phyloP scores from a whole-genome alignment of 169 alveolate species.

The Haemoproteus tartakovskyi region DNA sequence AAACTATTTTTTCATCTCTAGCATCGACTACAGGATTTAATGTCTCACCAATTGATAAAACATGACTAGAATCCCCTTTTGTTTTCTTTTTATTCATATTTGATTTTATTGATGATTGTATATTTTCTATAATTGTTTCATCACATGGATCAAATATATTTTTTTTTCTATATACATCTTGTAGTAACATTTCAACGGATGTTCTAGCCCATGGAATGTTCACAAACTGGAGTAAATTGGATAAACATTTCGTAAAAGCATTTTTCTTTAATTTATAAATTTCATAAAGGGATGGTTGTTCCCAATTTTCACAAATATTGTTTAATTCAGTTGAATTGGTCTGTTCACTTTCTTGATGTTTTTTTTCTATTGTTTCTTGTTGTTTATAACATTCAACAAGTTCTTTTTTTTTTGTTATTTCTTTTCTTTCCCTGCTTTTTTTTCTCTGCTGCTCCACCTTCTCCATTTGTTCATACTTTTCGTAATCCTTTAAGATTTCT shows the following conservation, averaged over 20 bases:
- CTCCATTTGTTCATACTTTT: slow-evolving; percentile 16
- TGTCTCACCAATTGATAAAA: slow-evolving; percentile 61
- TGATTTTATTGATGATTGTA: slow-evolving; percentile 28
- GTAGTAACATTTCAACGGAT: slow-evolving; percentile 70
- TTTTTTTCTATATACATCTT: slow-evolving; percentile 69
- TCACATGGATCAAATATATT: slow-evolving; percentile 42
- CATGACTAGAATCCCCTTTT: slow-evolving; percentile 13
- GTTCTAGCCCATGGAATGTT: slow-evolving; percentile 73
- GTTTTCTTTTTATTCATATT: slow-evolving; percentile 20
- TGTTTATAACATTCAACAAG: too few species aligned
- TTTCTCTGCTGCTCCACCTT: background rate
- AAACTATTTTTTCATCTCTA: slow-evolving; percentile 73
- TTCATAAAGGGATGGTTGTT: slow-evolving; percentile 64
- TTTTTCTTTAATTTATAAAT: slow-evolving; percentile 59
- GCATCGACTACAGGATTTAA: slow-evolving; percentile 70
- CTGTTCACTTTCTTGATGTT: too few species aligned
- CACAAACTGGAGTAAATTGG: slow-evolving; percentile 67
- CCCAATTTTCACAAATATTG: slow-evolving; percentile 30
- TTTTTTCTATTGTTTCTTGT: too few species aligned
- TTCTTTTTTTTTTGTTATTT: background rate
- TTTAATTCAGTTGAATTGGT: too few species aligned
- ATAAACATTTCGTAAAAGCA: slow-evolving; percentile 71
- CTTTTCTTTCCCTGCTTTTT: background rate
- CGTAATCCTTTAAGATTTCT: slow-evolving; percentile 28
- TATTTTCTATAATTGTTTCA: slow-evolving; percentile 43